Base-by-base conservation (phyloP, 345 rosid species). In the Dipteronia sinensis region DNA sequence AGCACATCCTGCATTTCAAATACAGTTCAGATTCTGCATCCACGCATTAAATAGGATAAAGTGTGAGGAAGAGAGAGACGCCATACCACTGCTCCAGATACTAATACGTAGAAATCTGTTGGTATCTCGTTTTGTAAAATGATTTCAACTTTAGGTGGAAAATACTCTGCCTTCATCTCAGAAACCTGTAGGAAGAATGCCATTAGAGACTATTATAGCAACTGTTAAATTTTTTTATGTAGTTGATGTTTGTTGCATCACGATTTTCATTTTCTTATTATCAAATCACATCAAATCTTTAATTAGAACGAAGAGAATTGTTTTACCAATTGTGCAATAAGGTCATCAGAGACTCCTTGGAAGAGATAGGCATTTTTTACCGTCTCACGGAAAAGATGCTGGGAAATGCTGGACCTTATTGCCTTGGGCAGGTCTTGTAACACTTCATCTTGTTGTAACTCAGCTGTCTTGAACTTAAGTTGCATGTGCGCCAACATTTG, bases 401-500 rank as follows among this genome's bases (percentile, higher is more conserved):
- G 93, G 55, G 94, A 78, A 67, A 92, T 93, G 86, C 98, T 83
- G 9, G 96, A 87, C 85, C 99, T 86, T 67, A 92, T 93, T 65
- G 99, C 98, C 85, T 93, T 96, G 1, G 99, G 98, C 42, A 96
- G 86, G 80, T 89, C 90, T 67, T 91, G 88, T 2, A 96, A 83
- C 70, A 93, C 94, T 81, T 86, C 94, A 81, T 95, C 97, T 80
- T 95, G 99, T 79, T 91, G 89, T 61, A 95, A 73, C 84, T 95
- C 97, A 0, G 88, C 94, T 17, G 95, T 93, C 82, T 89, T 92
- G 92, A 96, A 96, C 83, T 87, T 96, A 67, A 96, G 97, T 72
- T 92, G 95, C 91, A 92, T 88, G 79, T 96, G 96, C 16, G 97
- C 91, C 83, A 94, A 84, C 97, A 93, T 92, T 76, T 96, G 99